Evolutionary conservation across 305 asterid species (phyloP).

Genomic region (Fraxinus sp.): DNA sequence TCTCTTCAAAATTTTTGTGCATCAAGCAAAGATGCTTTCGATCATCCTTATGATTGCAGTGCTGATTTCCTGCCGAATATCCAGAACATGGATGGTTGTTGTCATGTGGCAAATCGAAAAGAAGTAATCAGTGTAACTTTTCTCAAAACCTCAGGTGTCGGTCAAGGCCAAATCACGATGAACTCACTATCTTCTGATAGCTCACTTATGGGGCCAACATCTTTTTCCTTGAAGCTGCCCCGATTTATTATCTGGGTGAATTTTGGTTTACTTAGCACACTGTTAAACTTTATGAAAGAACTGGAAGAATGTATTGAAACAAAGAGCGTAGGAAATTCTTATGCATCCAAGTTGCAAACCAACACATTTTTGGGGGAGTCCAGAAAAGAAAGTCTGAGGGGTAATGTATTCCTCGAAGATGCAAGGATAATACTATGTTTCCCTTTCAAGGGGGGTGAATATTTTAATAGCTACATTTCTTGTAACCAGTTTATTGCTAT

Average conservation of each 20-base stretch:
- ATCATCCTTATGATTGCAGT: slow-evolving; percentile 26
- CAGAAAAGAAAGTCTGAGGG: slow-evolving; percentile 43
- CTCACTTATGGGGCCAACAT: slow-evolving; percentile 52
- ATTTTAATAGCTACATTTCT: slow-evolving; percentile 53
- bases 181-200: slow-evolving; percentile 51
- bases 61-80: slow-evolving; percentile 39
- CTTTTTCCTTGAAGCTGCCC: slow-evolving; percentile 71
- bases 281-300: slow-evolving; percentile 51
- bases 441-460: slow-evolving; percentile 45
- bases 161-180: slow-evolving; percentile 54
- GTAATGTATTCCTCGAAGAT: slow-evolving; percentile 61
- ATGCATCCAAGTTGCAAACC: slow-evolving; percentile 27
- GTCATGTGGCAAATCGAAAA: slow-evolving; percentile 37
- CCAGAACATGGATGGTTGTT: slow-evolving; percentile 38
- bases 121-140: slow-evolving; percentile 55
- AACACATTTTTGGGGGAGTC: slow-evolving; percentile 36
- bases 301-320: slow-evolving; percentile 41
- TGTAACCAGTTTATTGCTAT: slow-evolving; percentile 72
- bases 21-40: slow-evolving; percentile 39
- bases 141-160: slow-evolving; percentile 66
- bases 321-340: slow-evolving; percentile 30
- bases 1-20: slow-evolving; percentile 48
- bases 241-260: slow-evolving; percentile 76
- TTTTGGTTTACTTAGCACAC: slow-evolving; percentile 48
- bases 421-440: slow-evolving; percentile 79